These are phyloP conservation scores for Volvox reticuliferus DNA, from an alignment of 139 green algal genomes.

Conservation along the genomic window DNA sequence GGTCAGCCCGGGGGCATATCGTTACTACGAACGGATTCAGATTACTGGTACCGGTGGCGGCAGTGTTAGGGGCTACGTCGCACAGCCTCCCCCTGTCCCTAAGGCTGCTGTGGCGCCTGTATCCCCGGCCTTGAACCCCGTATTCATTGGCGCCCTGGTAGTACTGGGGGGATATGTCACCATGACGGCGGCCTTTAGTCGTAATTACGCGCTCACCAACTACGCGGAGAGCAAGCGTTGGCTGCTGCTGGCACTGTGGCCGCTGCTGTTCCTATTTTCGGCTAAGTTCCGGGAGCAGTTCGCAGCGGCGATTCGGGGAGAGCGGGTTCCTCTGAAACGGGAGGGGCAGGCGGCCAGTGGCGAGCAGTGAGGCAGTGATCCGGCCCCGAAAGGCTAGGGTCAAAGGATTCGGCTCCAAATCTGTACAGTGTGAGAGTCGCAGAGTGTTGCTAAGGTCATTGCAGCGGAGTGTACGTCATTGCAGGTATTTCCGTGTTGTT, in stretches of 20 bases:
- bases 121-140: neutral
- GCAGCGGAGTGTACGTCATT: too few species aligned
- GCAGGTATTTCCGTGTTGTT: too few species aligned
- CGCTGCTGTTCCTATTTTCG: conserved; percentile 51
- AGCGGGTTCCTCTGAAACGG: neutral
- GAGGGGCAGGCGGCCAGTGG: neutral
- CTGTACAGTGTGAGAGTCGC: too few species aligned
- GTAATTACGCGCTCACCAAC: conserved; percentile 56
- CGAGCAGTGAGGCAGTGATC: neutral
- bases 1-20: conserved; percentile 32
- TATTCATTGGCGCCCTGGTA: conserved; percentile 43
- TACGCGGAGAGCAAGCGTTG: conserved; percentile 53
- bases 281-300: conserved; percentile 59
- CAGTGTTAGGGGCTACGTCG: neutral
- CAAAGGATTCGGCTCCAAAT: too few species aligned
- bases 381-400: too few species aligned
- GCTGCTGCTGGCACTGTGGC: conserved; percentile 57
- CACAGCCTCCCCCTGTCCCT: neutral
- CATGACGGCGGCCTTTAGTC: conserved; percentile 52
- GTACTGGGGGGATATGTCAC: conserved; percentile 52
- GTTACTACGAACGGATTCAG: conserved; percentile 67
- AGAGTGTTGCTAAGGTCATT: too few species aligned
- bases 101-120: neutral
- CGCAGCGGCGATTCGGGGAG: conserved; percentile 42
- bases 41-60: conserved; percentile 50